These are phyloP conservation scores for Tranzscheliella williamsii DNA, from an alignment of 1,284 basidiomycete species.

Conservation along the genomic window DNA sequence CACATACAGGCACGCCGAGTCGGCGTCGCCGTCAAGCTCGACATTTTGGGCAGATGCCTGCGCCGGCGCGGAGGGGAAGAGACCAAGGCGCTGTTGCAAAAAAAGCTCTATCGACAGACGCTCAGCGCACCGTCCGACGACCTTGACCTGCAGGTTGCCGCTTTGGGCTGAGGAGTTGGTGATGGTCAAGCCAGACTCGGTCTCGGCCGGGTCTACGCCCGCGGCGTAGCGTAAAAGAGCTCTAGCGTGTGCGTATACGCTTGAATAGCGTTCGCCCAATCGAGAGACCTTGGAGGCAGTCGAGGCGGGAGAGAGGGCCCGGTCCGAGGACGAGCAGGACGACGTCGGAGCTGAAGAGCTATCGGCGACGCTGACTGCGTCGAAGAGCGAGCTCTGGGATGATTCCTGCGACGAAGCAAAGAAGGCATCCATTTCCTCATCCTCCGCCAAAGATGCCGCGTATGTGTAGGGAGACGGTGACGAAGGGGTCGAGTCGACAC, in stretches of 20 bases:
- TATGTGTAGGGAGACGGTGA: neutral
- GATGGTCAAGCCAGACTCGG: conserved; percentile 32
- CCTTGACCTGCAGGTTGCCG: conserved; percentile 37
- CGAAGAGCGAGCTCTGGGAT: conserved; percentile 33
- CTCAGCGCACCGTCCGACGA: conserved; percentile 58
- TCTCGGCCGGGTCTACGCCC: conserved; percentile 30
- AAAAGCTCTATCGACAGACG: conserved; percentile 54
- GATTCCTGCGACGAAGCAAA: conserved; percentile 44
- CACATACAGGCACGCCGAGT: conserved; percentile 59
- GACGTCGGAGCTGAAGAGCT: conserved; percentile 17
- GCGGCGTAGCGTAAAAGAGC: conserved; percentile 56
- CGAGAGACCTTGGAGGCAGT: neutral
- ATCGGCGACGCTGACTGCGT: conserved; percentile 27
- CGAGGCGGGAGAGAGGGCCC: conserved; percentile 25
- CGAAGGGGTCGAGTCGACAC: neutral
- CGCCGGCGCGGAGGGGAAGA: conserved; percentile 25
- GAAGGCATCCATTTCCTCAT: conserved; percentile 33
- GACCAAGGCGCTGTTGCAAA: conserved; percentile 43
- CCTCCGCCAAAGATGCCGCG: conserved; percentile 7
- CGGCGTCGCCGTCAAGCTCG: conserved; percentile 41
- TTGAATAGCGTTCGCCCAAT: conserved; percentile 30
- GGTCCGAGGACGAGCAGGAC: conserved; percentile 24
- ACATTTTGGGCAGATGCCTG: conserved; percentile 14
- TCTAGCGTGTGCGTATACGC: conserved; percentile 61
- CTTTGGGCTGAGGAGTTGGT: conserved; percentile 13